A percentile compares a stretch with the other conserved stretches of the same genome.
Conservation (phyloP, 106 monocot species). For the Ottelia alismoides region DNA sequence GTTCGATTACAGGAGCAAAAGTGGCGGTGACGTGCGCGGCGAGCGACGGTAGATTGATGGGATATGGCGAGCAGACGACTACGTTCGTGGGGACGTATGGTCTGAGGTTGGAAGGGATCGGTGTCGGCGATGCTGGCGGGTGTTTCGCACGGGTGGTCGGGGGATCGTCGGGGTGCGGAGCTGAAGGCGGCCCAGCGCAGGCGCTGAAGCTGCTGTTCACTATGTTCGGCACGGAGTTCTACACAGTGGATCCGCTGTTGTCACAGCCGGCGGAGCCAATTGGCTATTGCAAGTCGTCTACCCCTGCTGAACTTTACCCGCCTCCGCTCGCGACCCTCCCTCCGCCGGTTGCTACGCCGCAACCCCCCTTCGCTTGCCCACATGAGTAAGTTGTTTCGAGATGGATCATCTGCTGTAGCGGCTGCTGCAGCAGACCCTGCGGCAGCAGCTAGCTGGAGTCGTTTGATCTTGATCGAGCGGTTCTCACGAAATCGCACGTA, state of each 20-base stretch:
- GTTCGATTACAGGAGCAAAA: conserved; percentile 31
- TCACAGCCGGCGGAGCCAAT: conserved; percentile 35
- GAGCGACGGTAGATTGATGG: neutral
- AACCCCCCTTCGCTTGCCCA: neutral
- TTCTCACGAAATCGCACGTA: too few relatives aligned
- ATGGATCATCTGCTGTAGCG: neutral
- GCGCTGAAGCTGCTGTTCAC: conserved; percentile 32
- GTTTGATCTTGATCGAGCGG: too few relatives aligned
- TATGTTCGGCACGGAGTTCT: conserved; percentile 41
- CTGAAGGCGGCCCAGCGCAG: conserved; percentile 15
- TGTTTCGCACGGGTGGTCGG: conserved; percentile 39
- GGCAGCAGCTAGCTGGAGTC: too few relatives aligned
- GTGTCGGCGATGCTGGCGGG: conserved; percentile 26
- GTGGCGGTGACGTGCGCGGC: conserved; percentile 48
- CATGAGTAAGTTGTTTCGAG: neutral
- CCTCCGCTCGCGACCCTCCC: neutral
- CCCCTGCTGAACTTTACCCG: neutral
- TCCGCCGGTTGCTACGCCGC: neutral
- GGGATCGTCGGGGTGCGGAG: conserved; percentile 27
- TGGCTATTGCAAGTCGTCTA: conserved; percentile 17
- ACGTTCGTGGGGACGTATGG: conserved; percentile 55
- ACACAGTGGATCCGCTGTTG: conserved; percentile 42
- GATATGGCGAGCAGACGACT: conserved; percentile 30
- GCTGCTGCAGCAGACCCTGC: neutral
- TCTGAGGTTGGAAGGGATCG: conserved; percentile 42